Conservation (phyloP, 148 eudicot species). For the Camellia sinensis region DNA sequence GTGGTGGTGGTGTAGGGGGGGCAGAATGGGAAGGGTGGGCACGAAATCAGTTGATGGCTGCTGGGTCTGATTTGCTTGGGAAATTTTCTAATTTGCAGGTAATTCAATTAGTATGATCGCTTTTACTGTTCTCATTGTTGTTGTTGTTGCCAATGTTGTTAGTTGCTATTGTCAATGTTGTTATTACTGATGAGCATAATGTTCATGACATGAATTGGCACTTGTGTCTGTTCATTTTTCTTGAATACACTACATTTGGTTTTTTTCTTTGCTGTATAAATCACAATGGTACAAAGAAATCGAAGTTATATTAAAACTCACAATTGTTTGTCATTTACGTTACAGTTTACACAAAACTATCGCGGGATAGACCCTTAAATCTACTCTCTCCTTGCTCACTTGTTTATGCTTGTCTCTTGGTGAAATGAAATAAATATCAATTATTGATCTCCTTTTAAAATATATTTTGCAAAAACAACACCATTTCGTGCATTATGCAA, state of each 20-base stretch:
- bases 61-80: conserved; percentile 80
- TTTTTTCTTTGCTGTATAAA: background rate
- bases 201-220: background rate
- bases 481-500: no score
- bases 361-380: no score
- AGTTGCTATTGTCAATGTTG: background rate
- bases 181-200: background rate
- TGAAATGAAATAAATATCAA: no score
- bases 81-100: conserved; percentile 87
- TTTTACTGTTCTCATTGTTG: background rate
- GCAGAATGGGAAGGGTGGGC: conserved; percentile 87
- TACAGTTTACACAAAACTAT: no score
- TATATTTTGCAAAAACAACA: no score
- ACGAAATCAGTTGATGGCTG: conserved; percentile 58
- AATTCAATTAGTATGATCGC: background rate
- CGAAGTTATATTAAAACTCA: no score
- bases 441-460: no score
- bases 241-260: background rate
- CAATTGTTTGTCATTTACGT: no score
- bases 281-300: background rate
- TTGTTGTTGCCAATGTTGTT: background rate
- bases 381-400: no score
- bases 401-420: no score
- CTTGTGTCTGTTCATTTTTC: background rate
- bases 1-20: conserved; percentile 18